phyloP scores from a whole-genome alignment of 1,284 basidiomycete species.

The Irpex sp. region DNA sequence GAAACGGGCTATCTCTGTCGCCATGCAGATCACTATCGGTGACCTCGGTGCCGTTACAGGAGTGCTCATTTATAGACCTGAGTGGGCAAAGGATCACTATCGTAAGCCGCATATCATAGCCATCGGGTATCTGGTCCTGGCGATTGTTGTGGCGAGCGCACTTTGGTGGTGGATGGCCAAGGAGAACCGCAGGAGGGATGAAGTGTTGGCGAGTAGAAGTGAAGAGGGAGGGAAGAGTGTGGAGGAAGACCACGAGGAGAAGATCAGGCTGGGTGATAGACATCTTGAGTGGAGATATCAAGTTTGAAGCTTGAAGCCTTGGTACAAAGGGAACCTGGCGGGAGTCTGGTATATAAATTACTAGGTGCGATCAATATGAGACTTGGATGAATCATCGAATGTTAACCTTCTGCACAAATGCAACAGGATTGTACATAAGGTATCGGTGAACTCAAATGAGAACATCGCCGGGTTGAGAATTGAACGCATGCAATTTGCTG shows the following conservation, averaged over 20 bases:
- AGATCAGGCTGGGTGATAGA: not conserved
- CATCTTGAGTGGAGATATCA: not conserved
- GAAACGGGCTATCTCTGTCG: constrained; percentile 62
- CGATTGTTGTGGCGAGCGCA: constrained; percentile 41
- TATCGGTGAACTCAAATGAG: no score
- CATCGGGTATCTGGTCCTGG: constrained; percentile 54
- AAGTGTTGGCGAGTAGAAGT: not conserved
- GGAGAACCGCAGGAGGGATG: constrained; percentile 46
- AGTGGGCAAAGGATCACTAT: constrained; percentile 43
- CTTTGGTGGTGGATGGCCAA: constrained; percentile 49
- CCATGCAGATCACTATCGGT: constrained; percentile 66
- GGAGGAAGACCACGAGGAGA: not conserved
- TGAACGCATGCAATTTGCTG: no score
- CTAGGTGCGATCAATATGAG: no score
- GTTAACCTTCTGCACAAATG: no score
- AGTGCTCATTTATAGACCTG: constrained; percentile 51
- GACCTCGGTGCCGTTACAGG: constrained; percentile 65
- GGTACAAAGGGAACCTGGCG: not conserved
- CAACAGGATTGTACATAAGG: no score
- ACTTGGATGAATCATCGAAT: no score
- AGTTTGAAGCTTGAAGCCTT: not conserved
- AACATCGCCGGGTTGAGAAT: no score
- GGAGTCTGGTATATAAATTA: no score
- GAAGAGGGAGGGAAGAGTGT: not conserved
- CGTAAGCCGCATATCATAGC: constrained; percentile 58